These are phyloP conservation scores for Bipolaris zeicola DNA, from an alignment of 2,329 filamentous ascomycete species.

Conservation along the genomic window DNA sequence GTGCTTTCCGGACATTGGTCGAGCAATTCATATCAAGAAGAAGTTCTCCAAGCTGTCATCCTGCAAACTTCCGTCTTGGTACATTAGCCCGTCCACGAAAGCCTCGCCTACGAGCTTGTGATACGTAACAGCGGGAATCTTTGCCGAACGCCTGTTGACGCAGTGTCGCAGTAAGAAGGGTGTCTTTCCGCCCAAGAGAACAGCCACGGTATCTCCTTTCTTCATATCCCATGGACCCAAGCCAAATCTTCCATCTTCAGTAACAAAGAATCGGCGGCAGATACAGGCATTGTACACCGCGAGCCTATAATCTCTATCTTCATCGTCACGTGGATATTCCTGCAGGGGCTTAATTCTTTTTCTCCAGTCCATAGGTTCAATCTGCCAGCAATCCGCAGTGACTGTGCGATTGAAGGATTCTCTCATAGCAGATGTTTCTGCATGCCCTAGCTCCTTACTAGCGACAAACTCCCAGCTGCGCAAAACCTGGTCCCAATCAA, in stretches of 20 bases:
- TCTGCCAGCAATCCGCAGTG: slow-evolving; percentile 4
- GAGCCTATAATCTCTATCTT: not conserved
- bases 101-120: slow-evolving; percentile 17
- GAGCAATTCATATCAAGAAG: not conserved
- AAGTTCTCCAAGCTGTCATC: not conserved
- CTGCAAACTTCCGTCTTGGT: slow-evolving; percentile 8
- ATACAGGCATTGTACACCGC: not conserved
- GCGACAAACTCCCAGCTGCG: not conserved
- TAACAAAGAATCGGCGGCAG: slow-evolving; percentile 12
- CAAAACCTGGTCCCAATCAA: not conserved
- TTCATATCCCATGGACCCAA: slow-evolving; percentile 10
- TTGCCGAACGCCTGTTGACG: not conserved
- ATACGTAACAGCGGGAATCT: not conserved
- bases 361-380: slow-evolving; percentile 5
- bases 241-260: slow-evolving; percentile 4
- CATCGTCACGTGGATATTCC: not conserved
- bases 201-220: slow-evolving; percentile 4
- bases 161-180: slow-evolving; percentile 10
- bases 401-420: slow-evolving; percentile 7
- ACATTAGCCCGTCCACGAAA: slow-evolving; percentile 13
- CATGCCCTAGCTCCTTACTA: not conserved
- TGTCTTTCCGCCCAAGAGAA: slow-evolving; percentile 10
- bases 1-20: not conserved
- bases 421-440: not conserved
- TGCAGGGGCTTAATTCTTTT: not conserved